Percentiles rank a stretch among this genome's conserved stretches.
These are phyloP conservation scores for Phytophthora ramorum DNA, from an alignment of 352 stramenopile genomes.

Conservation along the genomic window DNA sequence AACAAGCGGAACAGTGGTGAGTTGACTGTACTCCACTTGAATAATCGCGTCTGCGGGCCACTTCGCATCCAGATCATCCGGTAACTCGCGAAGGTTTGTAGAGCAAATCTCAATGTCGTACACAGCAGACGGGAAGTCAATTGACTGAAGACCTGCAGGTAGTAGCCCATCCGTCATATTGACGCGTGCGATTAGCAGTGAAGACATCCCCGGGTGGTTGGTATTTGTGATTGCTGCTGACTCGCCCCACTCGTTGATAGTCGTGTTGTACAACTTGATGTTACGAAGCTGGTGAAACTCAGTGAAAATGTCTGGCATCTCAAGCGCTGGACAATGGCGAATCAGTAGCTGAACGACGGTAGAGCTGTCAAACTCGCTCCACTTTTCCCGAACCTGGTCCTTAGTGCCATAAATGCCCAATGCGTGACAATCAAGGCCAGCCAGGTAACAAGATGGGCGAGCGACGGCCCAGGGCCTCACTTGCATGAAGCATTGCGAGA, in stretches of 20 bases:
- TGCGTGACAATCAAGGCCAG: conserved; percentile 36
- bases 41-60: conserved; percentile 28
- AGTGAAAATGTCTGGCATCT: conserved; percentile 25
- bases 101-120: conserved; percentile 43
- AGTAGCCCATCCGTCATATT: conserved; percentile 41
- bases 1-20: conserved; percentile 19
- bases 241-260: conserved; percentile 23
- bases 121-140: conserved; percentile 32
- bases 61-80: conserved; percentile 34
- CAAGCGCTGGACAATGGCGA: conserved; percentile 35
- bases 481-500: conserved; percentile 21
- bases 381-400: conserved; percentile 8
- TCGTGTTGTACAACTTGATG: conserved; percentile 50
- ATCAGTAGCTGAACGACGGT: conserved; percentile 35
- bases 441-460: conserved; percentile 40
- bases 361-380: conserved; percentile 29
- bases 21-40: conserved; percentile 30
- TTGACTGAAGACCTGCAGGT: conserved; percentile 35
- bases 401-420: conserved; percentile 19
- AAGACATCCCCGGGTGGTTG: conserved; percentile 31
- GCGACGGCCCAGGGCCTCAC: conserved; percentile 40
- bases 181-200: conserved; percentile 37
- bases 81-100: conserved; percentile 37
- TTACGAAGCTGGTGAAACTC: conserved; percentile 28
- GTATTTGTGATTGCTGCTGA: conserved; percentile 27